Base-by-base conservation (phyloP, 495 filamentous ascomycete species). In the Xylaria castorea region DNA sequence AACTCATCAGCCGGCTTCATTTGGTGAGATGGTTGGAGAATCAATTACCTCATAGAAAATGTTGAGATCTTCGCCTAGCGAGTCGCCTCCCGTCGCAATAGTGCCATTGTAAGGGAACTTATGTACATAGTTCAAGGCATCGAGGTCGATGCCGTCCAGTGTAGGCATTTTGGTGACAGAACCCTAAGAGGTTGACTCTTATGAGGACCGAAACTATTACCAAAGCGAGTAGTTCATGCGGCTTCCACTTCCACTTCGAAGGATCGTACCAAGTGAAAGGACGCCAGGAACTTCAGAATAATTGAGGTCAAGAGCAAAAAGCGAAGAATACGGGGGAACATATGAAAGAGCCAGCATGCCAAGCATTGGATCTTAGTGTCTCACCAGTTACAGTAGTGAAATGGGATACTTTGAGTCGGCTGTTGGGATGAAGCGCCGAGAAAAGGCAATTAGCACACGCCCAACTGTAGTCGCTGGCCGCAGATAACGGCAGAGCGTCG, bases 11-110 rank as follows among this genome's bases (percentile, higher is more conserved):
- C 70, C 25, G 8, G 22, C 20, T 18, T 66, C 42, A 20, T 67
- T 30, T 50, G 68, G 51, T 48, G 30, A 68, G 22, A 44, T 57
- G 20, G 40, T 71, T 42, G 6, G 27, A 16, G n/a, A 38, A 38
- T 7, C 70, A 50, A 66, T 60, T 84, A 94, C 92, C 86, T 92
- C 86, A 81, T 96, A 97, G 82, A 87, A 94, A 72, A 93, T 85
- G 80, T 97, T 97, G 63, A 97, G 86, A 79, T 97, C 85, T 44
- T 92, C 81, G 3, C 80, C 87, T 71, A 95, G 79, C 18, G 93
- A 92, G 81, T 97, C 87, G 72, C 93, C 94, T 46, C 94, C 94
- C 16, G 86, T 90, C 30, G 85, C 80, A 55, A 79, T 83, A 34
- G 89, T 86, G 65, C 89, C 91, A 84, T 92, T 92, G 82, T 92